Evolutionary conservation across 148 eudicot species (phyloP), one percentile per base, ranked within the genome.

Genomic region (Limonium bicolor): DNA sequence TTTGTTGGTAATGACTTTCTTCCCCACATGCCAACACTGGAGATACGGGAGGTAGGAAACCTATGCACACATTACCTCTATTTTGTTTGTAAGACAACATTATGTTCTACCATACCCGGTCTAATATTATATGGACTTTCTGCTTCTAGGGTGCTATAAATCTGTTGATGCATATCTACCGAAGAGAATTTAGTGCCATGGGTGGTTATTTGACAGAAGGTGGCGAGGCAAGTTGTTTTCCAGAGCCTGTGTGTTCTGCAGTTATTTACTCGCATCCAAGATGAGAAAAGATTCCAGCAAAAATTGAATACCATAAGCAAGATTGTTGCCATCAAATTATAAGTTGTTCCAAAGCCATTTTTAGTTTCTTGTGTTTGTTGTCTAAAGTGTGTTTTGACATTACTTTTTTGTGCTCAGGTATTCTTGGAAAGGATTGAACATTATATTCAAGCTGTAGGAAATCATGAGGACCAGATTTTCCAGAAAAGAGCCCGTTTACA

Each of bases 141-240:
- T 62, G 34, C 18, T 58, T n/a, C 38, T 61, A 88, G 97, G 97
- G 97, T 66, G 87, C 97, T 52, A 80, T 88, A 49, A 84, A 70
- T 68, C 64, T 88, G 62, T 69, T 88, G 60, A 80, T 84, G 95
- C 54, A 58, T 71, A 67, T 80, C 33, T 88, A 88, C 68, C 68
- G 72, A 72, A 80, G 61, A 57, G 95, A 88, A 53, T 88, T 88
- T 43, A 41, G 69, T 20, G 74, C 86, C 37, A 83, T 77, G 70
- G 97, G 97, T 62, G 97, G 97, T 51, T 88, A 88, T 66, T 94
- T 88, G 66, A 88, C 93, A 20, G 97, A 88, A 47, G 86, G 87
- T 22, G 97, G 97, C 64, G 97, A 88, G 80, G 97, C 84, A 73
- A 72, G 67, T 54, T 55, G 51, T 50, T 27, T 58, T 47, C 47